Conservation (phyloP, 805 yeast genomes). For the Pichia rugopelliculosa region DNA sequence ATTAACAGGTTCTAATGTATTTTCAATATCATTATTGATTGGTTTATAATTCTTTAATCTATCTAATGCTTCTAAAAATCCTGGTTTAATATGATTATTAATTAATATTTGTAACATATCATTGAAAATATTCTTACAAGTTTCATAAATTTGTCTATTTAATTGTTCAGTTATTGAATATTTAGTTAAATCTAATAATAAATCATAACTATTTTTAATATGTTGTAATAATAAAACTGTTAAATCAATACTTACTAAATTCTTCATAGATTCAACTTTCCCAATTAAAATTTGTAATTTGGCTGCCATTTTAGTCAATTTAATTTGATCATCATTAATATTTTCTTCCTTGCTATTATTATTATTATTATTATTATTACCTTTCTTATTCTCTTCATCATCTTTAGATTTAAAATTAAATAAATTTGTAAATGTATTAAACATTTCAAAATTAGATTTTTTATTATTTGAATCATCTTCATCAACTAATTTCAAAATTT, state of each 20-base stretch:
- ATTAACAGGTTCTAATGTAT: slow-evolving; percentile 71
- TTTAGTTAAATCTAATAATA: slow-evolving; percentile 42
- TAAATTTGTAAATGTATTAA: slow-evolving; percentile 58
- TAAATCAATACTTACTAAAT: slow-evolving; percentile 73
- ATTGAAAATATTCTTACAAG: slow-evolving; percentile 57
- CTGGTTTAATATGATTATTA: slow-evolving; percentile 69
- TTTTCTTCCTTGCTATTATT: slow-evolving; percentile 16
- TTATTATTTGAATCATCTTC: slow-evolving; percentile 27
- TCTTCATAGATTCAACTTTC: slow-evolving; percentile 67
- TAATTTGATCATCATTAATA: slow-evolving; percentile 24
- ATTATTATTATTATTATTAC: slow-evolving; percentile 13
- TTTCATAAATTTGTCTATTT: slow-evolving; percentile 27
- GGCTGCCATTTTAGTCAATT: slow-evolving; percentile 64
- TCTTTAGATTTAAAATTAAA: slow-evolving; percentile 33
- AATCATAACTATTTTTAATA: slow-evolving; percentile 56
- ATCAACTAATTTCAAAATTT: slow-evolving; percentile 30
- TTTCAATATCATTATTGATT: slow-evolving; percentile 21
- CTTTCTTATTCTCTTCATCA: slow-evolving; percentile 17
- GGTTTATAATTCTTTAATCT: slow-evolving; percentile 71
- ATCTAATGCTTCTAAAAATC: slow-evolving; percentile 73
- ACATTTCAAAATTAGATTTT: slow-evolving; percentile 36
- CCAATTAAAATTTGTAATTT: slow-evolving; percentile 68
- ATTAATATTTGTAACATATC: slow-evolving; percentile 58
- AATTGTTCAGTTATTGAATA: slow-evolving; percentile 26
- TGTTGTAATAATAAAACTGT: slow-evolving; percentile 63